Evolutionary conservation across 208 protist genomes (phyloP), one percentile per base, ranked within the genome.

Genomic region (Trypanosoma caninum): DNA sequence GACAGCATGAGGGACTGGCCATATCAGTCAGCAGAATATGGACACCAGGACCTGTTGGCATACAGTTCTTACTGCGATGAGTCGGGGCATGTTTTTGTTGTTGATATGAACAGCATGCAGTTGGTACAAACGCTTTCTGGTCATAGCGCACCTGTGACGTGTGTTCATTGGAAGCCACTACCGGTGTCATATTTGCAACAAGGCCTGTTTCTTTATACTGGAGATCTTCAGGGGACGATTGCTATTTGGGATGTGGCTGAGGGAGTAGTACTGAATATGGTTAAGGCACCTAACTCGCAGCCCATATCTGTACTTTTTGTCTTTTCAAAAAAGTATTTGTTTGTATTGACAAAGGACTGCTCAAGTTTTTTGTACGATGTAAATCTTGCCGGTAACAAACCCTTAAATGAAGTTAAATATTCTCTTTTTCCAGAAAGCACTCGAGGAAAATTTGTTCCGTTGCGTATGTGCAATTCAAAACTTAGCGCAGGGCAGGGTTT

Each of bases 191-290:
- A 78, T 52, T 64, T 82, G 59, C 82, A 90, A 57, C 76, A 84
- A 40, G 74, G 76, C 11, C 56, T 85, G 27, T 84, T 87, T 50
- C 66, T 93, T 27, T 69, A 80, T 44, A 89, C 72, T 44, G 87
- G 78, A 10, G 78, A 89, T 63, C 35, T 44, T 25, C 30, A 22
- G 5, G 87, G 87, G 6, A 52, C 62, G 11, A 22, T 93, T n/a
- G 64, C 78, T 48, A 74, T 87, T 44, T 93, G 87, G 87, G 82
- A 93, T 56, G 87, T 90, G 14, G 66, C 70, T 14, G 80, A 86
- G 45, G 87, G 80, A 13, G 64, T 87, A 3, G 54, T 80, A 31
- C 58, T 89, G 14, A 82, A 71, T 35, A 77, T 57, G 9, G 52
- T 93, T 28, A 45, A 76, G 45, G 69, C 80, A 2, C 74, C 81